Evolutionary conservation across 805 yeast genomes (phyloP).

Genomic region (Candida lessepsii): DNA sequence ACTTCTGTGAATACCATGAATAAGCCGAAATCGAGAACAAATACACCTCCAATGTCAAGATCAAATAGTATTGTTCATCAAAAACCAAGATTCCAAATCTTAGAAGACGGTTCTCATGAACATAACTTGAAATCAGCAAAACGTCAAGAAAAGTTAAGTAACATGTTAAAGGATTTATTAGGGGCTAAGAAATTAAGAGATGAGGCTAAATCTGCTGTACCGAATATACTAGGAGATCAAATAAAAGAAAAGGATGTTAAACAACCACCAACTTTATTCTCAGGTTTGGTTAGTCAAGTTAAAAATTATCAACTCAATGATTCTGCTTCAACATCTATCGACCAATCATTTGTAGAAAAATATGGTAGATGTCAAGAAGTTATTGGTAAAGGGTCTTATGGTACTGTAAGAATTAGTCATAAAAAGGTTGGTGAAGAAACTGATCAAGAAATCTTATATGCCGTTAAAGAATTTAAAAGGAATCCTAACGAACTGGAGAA

Average conservation of each 20-base stretch:
- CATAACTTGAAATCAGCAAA: constrained; percentile 76
- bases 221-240: constrained; percentile 44
- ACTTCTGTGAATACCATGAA: constrained; percentile 2
- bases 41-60: constrained; percentile 19
- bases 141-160: constrained; percentile 72
- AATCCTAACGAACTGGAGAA: constrained; percentile 60
- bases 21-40: constrained; percentile 5
- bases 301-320: constrained; percentile 18
- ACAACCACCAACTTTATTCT: constrained; percentile 68
- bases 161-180: constrained; percentile 73
- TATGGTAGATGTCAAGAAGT: constrained; percentile 95
- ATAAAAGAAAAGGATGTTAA: constrained; percentile 10
- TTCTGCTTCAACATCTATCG: constrained; percentile 16
- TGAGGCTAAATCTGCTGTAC: constrained; percentile 73
- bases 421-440: constrained; percentile 40
- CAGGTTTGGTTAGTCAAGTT: constrained; percentile 65
- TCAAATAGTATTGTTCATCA: constrained; percentile 10
- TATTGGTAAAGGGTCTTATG: constrained; percentile 91
- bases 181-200: constrained; percentile 70
- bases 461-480: constrained; percentile 82
- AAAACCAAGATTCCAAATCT: constrained; percentile 50
- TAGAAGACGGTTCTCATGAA: constrained; percentile 73
- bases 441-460: constrained; percentile 52
- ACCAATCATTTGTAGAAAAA: constrained; percentile 71
- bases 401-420: constrained; percentile 88